phyloP scores from a whole-genome alignment of 2,329 filamentous ascomycete species.

The Raffaelea ambrosiae region DNA sequence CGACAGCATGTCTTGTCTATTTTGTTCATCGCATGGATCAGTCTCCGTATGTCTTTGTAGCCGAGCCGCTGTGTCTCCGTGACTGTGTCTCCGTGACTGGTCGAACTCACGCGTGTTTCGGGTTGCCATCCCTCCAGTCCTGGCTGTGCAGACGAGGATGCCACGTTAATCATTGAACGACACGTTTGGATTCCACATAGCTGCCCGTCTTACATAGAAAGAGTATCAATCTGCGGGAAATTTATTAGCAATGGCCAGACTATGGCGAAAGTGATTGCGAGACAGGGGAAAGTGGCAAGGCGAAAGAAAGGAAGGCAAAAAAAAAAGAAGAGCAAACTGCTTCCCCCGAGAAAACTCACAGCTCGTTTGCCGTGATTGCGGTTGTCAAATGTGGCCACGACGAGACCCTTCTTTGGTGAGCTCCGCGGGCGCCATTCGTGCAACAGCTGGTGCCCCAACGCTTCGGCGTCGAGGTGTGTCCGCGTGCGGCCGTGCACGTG shows the following conservation, averaged over 20 bases:
- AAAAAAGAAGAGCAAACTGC: no score
- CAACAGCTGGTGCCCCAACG: conserved; percentile 1
- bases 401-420: neutral
- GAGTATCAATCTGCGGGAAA: no score
- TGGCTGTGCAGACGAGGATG: neutral
- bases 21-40: no score
- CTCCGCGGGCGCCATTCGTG: neutral
- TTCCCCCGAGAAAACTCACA: neutral
- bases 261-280: no score
- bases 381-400: conserved; percentile 2
- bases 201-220: no score
- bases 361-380: neutral
- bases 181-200: neutral
- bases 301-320: no score
- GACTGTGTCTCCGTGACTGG: no score
- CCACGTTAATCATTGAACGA: neutral
- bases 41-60: no score
- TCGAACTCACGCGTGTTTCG: neutral
- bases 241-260: no score
- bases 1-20: conserved; percentile 3
- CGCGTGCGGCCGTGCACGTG: conserved; percentile 1
- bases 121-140: conserved; percentile 1
- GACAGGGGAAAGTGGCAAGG: no score
- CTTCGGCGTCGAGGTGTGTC: neutral
- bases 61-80: no score